Percentiles rank a stretch among this genome's conserved stretches.
Evolutionary conservation across 495 filamentous ascomycete genomes (phyloP).

Genomic region (Usnea hakonensis): DNA sequence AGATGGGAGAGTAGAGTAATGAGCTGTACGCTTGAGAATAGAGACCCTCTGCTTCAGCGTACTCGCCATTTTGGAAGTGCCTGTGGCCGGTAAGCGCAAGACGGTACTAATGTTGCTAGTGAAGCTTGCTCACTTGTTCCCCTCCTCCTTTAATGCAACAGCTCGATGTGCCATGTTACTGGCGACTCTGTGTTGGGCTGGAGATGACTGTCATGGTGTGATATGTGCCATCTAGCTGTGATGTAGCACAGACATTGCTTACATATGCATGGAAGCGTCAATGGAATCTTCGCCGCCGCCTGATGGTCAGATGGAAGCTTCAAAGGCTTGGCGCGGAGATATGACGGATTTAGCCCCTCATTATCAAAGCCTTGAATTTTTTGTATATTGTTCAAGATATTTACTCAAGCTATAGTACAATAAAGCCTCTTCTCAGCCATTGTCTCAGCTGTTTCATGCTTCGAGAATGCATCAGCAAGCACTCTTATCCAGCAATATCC

Average conservation of each 20-base stretch:
- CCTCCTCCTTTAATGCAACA: conserved; percentile 47
- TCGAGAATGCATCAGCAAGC: too few species aligned
- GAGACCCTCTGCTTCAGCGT: conserved; percentile 59
- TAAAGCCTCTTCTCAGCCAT: too few species aligned
- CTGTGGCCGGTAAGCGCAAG: conserved; percentile 18
- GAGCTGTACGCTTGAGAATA: conserved; percentile 77
- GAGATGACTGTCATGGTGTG: background rate
- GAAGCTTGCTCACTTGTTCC: conserved; percentile 40
- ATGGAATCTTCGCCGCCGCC: background rate
- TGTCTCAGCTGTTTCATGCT: too few species aligned
- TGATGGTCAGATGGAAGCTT: background rate
- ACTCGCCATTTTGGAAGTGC: conserved; percentile 64
- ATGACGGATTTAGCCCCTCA: background rate
- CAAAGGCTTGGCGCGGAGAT: conserved; percentile 1
- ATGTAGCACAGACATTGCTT: background rate
- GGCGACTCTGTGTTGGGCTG: background rate
- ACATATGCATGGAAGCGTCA: conserved; percentile 10
- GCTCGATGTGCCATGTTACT: conserved; percentile 25
- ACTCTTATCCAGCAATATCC: too few species aligned
- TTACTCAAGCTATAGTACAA: too few species aligned
- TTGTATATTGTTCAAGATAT: too few species aligned
- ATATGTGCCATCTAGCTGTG: background rate
- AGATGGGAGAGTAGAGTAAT: background rate
- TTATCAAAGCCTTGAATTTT: too few species aligned
- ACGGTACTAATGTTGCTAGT: background rate